phyloP scores from a whole-genome alignment of 768 basidiomycete genomes.

The Baorangia bicolor region DNA sequence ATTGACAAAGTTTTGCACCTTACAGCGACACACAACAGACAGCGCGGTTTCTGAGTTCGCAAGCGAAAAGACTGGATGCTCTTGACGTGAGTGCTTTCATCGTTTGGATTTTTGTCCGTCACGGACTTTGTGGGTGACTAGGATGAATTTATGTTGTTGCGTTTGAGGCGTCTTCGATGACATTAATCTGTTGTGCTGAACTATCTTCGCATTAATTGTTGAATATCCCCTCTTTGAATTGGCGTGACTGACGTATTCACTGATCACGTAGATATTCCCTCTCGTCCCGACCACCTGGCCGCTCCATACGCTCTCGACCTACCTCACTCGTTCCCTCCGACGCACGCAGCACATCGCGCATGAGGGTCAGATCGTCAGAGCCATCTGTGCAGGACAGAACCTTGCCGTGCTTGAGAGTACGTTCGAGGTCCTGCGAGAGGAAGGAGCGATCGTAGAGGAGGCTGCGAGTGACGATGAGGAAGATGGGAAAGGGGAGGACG shows the following conservation, averaged over 20 bases:
- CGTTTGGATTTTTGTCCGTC: not conserved
- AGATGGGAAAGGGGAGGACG: conserved; percentile 14
- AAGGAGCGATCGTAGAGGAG: conserved; percentile 70
- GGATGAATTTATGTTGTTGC: not conserved
- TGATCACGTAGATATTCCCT: conserved; percentile 51
- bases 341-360: conserved; percentile 67
- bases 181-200: not conserved
- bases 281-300: conserved; percentile 77
- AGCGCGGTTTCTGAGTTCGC: conserved; percentile 71
- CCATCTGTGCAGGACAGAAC: conserved; percentile 77
- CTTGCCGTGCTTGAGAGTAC: conserved; percentile 64
- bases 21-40: conserved; percentile 57
- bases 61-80: conserved; percentile 75
- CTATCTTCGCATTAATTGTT: not conserved
- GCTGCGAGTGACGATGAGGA: conserved; percentile 45
- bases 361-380: conserved; percentile 76
- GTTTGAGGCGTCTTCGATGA: not conserved
- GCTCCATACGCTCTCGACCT: conserved; percentile 65
- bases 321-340: conserved; percentile 77
- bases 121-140: not conserved
- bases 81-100: conserved; percentile 56
- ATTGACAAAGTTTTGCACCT: not conserved
- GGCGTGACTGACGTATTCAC: not conserved
- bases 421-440: conserved; percentile 56
- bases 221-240: not conserved